Evolutionary conservation across 1,284 basidiomycete genomes (phyloP), one percentile per base, ranked within the genome.

Genomic region (Ceratobasidium sp.): DNA sequence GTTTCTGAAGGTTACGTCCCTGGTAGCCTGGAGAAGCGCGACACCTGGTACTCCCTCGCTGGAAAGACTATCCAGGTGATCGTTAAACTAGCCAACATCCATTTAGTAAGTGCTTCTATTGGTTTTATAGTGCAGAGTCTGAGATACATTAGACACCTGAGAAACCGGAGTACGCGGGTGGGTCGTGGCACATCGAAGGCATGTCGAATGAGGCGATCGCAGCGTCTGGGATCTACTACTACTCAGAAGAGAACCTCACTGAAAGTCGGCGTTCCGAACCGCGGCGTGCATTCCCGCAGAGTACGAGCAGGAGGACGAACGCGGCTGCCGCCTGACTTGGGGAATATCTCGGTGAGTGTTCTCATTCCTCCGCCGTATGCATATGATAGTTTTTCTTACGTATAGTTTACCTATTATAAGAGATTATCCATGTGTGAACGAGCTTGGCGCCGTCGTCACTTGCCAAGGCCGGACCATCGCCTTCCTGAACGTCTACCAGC

Each of bases 391-490:
- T 6, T 5, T n/a, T 37, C 10, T 5, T 33, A n/a, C 17, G 6
- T 11, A 17, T 15, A 37, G 6, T 60, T n/a, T n/a, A n/a, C n/a
- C 28, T 28, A 51, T 45, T 37, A 60, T n/a, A 53, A 47, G 73
- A 45, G 42, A 73, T 15, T 28, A 33, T 28, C 17, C 65, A 20
- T 58, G 63, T 0, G 35, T 35, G n/a, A 81, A 81, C 71, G 73
- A 79, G 61, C 78, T 81, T 51, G 82, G 81, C 54, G 64, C 78
- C 7, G 77, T 82, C 56, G 60, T 68, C 23, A 81, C 82, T 1
- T 77, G 68, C 11, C 74, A 81, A n/a, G 85, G 84, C 4, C 81
- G 87, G 37, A 83, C 81, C n/a, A 79, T 89, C 58, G 84, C 85
- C 33, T 90, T 87, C 76, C 89, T 89, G 7, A 90, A 90, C n/a